A percentile compares a stretch with the other conserved stretches of the same genome.
phyloP scores from a whole-genome alignment of 2,329 filamentous ascomycete genomes.

The Akanthomyces uredinophilus region DNA sequence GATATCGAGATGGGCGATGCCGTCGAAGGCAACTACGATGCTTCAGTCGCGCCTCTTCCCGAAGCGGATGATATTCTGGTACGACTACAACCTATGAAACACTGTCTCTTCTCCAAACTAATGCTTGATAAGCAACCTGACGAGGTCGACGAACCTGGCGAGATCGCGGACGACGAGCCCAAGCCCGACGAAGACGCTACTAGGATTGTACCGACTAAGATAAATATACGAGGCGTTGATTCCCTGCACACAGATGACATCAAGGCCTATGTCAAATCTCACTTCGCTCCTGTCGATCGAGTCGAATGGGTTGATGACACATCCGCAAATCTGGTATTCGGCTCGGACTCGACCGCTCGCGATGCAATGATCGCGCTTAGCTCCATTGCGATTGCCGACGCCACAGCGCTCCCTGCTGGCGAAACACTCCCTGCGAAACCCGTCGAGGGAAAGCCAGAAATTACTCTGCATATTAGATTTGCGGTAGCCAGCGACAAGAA shows the following conservation, averaged over 20 bases:
- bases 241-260: slow-evolving; percentile 76
- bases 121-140: slow-evolving; percentile 27
- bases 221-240: slow-evolving; percentile 82
- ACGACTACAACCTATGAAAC: slow-evolving; percentile 15
- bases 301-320: slow-evolving; percentile 96
- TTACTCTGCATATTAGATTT: slow-evolving; percentile 65
- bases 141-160: slow-evolving; percentile 34
- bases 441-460: slow-evolving; percentile 62
- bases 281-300: slow-evolving; percentile 56
- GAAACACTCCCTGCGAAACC: slow-evolving; percentile 66
- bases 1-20: slow-evolving; percentile 69
- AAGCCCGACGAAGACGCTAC: slow-evolving; percentile 18
- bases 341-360: slow-evolving; percentile 44
- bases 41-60: slow-evolving; percentile 23
- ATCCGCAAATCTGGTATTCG: slow-evolving; percentile 81
- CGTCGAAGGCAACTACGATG: slow-evolving; percentile 31
- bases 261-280: slow-evolving; percentile 64
- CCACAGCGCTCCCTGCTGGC: slow-evolving; percentile 51
- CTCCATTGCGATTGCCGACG: slow-evolving; percentile 46
- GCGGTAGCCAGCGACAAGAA: slow-evolving; percentile 75
- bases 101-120: background rate
- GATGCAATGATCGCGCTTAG: slow-evolving; percentile 52
- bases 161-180: slow-evolving; percentile 33
- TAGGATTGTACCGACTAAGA: slow-evolving; percentile 46
- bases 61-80: slow-evolving; percentile 35